A percentile compares a stretch with the other conserved stretches of the same genome.
phyloP scores from a whole-genome alignment of 495 filamentous ascomycete genomes.

The Aspergillus sclerotioniger region DNA sequence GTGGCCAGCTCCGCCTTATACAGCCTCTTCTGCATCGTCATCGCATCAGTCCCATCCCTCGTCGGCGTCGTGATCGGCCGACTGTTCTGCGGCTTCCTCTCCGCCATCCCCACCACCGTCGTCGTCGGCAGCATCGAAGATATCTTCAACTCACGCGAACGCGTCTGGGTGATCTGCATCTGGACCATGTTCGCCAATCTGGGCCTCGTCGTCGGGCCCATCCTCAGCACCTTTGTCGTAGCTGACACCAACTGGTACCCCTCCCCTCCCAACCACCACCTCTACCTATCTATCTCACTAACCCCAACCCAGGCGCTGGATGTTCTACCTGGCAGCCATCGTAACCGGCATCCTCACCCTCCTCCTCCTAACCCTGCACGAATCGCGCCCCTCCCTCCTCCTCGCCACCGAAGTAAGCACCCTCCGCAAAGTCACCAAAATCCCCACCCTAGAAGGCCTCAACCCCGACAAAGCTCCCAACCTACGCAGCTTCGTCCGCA shows the following conservation, averaged over 20 bases:
- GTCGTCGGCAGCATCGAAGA: constrained; percentile 54
- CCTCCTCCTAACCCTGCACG: constrained; percentile 37
- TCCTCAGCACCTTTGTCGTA: constrained; percentile 43
- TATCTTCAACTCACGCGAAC: constrained; percentile 45
- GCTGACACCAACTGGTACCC: constrained; percentile 34
- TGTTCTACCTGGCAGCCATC: constrained; percentile 44
- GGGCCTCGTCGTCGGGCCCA: constrained; percentile 44
- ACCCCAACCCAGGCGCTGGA: constrained; percentile 21
- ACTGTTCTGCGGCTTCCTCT: constrained; percentile 45
- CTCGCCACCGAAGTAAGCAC: constrained; percentile 32
- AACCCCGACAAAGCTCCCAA: constrained; percentile 45
- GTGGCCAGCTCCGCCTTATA: constrained; percentile 44
- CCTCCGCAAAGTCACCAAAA: constrained; percentile 27
- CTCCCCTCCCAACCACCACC: background rate
- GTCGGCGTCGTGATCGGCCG: constrained; percentile 41
- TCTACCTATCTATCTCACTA: background rate
- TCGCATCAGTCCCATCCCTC: constrained; percentile 38
- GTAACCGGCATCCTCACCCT: constrained; percentile 33
- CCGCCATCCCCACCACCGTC: constrained; percentile 50
- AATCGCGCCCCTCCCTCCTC: constrained; percentile 44
- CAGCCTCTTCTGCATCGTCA: constrained; percentile 40
- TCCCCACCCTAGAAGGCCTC: constrained; percentile 23
- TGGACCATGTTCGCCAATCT: constrained; percentile 46
- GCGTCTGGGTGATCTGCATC: constrained; percentile 49
- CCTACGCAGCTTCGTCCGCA: constrained; percentile 36